Percentiles rank a stretch among this genome's conserved stretches.
phyloP scores from a whole-genome alignment of 129 eudicot genomes.

The Chrysanthemum lavandulifolium region DNA sequence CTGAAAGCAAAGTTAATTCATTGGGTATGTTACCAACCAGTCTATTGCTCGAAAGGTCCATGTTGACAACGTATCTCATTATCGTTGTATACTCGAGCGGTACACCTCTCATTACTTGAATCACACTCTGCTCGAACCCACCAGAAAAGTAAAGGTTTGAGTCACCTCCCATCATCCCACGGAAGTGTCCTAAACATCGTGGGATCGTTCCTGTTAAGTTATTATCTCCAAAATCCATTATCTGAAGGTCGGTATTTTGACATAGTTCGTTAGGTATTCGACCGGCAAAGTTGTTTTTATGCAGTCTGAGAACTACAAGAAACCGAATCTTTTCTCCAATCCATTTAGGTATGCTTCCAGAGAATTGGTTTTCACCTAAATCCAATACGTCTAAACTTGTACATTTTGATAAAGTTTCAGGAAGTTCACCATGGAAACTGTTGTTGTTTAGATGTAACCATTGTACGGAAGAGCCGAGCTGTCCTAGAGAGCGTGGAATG shows the following conservation, averaged over 20 bases:
- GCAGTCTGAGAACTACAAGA: constrained; percentile 29
- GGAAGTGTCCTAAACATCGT: constrained; percentile 9
- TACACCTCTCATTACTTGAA: constrained; percentile 31
- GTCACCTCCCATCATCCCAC: constrained; percentile 27
- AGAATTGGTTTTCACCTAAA: constrained; percentile 28
- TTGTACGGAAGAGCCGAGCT: constrained; percentile 18
- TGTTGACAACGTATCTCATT: constrained; percentile 21
- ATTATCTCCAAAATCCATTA: constrained; percentile 30
- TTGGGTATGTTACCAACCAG: constrained; percentile 28
- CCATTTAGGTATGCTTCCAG: constrained; percentile 37
- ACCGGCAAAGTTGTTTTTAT: constrained; percentile 24
- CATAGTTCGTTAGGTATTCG: constrained; percentile 22
- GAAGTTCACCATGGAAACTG: constrained; percentile 32
- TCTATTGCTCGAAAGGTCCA: constrained; percentile 32
- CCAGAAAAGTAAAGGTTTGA: constrained; percentile 9
- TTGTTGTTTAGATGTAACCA: constrained; percentile 38
- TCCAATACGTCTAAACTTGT: constrained; percentile 23
- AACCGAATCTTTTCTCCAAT: constrained; percentile 19
- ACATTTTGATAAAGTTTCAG: constrained; percentile 22
- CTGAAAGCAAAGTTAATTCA: constrained; percentile 5
- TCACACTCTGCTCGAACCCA: constrained; percentile 28
- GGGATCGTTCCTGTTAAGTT: constrained; percentile 22
- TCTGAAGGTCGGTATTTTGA: constrained; percentile 17
- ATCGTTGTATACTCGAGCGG: constrained; percentile 26
- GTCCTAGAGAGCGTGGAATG: constrained; percentile 35